phyloP scores from a whole-genome alignment of 768 basidiomycete species.

The Suillus subaureus region DNA sequence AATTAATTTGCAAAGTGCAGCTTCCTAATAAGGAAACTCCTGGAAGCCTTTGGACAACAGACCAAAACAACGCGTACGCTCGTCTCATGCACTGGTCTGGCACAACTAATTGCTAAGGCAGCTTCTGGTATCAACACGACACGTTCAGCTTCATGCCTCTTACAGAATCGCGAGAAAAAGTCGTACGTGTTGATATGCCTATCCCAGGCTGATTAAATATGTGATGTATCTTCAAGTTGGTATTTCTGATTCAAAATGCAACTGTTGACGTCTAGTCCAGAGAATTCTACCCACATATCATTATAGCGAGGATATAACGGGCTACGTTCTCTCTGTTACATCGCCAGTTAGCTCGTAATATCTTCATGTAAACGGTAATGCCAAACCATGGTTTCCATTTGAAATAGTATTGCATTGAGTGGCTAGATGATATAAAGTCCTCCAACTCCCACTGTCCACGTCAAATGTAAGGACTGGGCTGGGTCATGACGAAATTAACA shows the following conservation, averaged over 20 bases:
- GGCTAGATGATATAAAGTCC: background rate
- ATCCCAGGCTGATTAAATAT: background rate
- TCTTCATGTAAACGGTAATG: background rate
- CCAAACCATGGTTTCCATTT: background rate
- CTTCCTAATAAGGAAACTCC: background rate
- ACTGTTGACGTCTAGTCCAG: background rate
- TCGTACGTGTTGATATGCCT: background rate
- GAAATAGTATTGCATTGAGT: background rate
- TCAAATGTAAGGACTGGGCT: background rate
- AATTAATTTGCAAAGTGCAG: background rate
- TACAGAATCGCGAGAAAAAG: background rate
- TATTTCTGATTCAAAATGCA: background rate
- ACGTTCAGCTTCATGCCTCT: background rate
- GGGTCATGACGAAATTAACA: background rate
- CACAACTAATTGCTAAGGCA: background rate
- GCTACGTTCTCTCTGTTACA: background rate
- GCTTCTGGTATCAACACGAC: background rate
- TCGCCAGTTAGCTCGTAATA: background rate
- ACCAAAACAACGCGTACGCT: background rate
- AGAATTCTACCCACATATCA: background rate
- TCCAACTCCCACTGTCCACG: too few species aligned
- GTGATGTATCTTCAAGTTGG: background rate
- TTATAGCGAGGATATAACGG: background rate
- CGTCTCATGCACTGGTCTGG: background rate
- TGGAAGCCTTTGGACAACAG: background rate